Evolutionary conservation across 352 stramenopile genomes (phyloP).

Genomic region (Thalassiosira hispida): DNA sequence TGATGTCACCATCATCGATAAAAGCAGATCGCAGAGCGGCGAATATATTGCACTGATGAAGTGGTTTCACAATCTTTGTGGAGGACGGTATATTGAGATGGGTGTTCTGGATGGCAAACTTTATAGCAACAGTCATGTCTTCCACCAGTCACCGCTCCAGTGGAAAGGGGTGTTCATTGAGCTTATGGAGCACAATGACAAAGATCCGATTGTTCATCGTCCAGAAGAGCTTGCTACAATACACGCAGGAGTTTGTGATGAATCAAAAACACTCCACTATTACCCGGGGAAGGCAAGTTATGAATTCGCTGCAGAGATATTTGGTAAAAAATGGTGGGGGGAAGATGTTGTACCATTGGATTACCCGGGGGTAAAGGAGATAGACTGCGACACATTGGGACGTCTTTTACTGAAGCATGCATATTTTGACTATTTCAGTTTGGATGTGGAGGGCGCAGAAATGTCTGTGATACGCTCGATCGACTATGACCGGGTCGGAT

Average conservation of each 20-base stretch:
- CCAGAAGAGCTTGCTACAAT: constrained; percentile 44
- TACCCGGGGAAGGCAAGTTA: neutral
- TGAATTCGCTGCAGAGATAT: constrained; percentile 44
- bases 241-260: constrained; percentile 48
- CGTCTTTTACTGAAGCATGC: constrained; percentile 3
- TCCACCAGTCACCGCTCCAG: constrained; percentile 31
- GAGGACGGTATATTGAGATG: constrained; percentile 49
- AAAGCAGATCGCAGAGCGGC: neutral
- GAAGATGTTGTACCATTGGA: constrained; percentile 7
- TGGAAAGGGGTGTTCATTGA: constrained; percentile 58
- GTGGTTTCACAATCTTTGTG: constrained; percentile 29
- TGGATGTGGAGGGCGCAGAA: constrained; percentile 51
- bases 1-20: neutral
- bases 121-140: constrained; percentile 43
- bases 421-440: constrained; percentile 41
- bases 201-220: constrained; percentile 39
- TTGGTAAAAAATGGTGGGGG: constrained; percentile 29
- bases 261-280: constrained; percentile 34
- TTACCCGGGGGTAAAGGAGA: constrained; percentile 1
- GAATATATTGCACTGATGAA: constrained; percentile 27
- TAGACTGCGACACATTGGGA: constrained; percentile 24
- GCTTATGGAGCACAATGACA: constrained; percentile 16
- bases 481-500: constrained; percentile 26
- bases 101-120: constrained; percentile 35
- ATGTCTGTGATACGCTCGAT: constrained; percentile 26